Evolutionary conservation across 2,329 filamentous ascomycete species (phyloP).

Genomic region (Salinomyces thailandicus): DNA sequence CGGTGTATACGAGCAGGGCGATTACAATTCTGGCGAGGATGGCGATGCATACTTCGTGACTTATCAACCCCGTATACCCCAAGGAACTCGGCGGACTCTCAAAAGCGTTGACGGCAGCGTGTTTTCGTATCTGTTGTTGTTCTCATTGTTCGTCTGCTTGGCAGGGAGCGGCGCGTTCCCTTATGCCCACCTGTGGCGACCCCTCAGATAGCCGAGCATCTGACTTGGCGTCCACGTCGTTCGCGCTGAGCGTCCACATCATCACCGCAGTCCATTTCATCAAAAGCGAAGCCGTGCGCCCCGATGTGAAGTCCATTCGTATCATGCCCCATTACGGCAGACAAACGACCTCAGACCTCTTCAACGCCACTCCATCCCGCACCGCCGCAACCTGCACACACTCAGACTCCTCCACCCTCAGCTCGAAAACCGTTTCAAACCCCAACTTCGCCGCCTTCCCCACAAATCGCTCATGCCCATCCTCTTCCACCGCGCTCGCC

Average conservation of each 20-base stretch:
- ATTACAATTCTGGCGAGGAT: constrained; percentile 1
- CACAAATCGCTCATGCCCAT: neutral
- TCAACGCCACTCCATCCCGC: constrained; percentile 6
- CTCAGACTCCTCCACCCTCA: constrained; percentile 5
- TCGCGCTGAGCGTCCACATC: no score
- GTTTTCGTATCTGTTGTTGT: no score
- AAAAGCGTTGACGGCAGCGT: constrained; percentile 1
- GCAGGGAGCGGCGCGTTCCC: no score
- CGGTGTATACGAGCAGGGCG: constrained; percentile 2
- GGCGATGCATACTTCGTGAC: neutral
- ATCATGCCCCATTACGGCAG: no score
- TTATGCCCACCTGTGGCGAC: no score
- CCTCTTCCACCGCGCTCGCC: neutral
- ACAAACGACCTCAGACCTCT: constrained; percentile 1
- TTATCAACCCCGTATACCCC: constrained; percentile 1
- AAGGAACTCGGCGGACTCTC: neutral
- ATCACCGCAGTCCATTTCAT: no score
- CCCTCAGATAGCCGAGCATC: no score
- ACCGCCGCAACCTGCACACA: constrained; percentile 15
- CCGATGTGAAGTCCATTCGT: no score
- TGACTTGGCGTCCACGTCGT: no score
- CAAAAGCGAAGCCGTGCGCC: no score
- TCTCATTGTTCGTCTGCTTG: no score
- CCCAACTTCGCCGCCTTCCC: constrained; percentile 7
- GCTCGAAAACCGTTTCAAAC: constrained; percentile 14